Evolutionary conservation across 768 basidiomycete species (phyloP).

Genomic region (Tephrocybe rancida): DNA sequence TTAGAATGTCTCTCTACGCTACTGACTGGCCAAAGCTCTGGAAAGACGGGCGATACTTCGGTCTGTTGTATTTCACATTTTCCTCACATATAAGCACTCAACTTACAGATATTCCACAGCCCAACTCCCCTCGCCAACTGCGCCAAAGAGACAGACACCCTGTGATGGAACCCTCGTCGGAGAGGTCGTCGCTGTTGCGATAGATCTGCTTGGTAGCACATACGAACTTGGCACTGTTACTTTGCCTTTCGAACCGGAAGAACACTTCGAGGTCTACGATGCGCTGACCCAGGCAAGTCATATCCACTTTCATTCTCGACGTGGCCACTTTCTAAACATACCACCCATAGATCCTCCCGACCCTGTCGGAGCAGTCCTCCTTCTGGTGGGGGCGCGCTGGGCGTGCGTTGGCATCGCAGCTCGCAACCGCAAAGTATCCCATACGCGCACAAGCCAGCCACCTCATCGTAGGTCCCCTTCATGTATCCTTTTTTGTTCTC

Average conservation of each 20-base stretch:
- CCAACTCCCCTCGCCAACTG: conserved; percentile 5
- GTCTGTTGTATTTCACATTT: neutral
- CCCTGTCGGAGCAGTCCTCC: conserved; percentile 13
- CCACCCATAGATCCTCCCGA: conserved; percentile 13
- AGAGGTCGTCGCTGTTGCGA: conserved; percentile 10
- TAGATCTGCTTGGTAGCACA: no score
- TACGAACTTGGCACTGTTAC: conserved; percentile 12
- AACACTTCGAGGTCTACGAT: conserved; percentile 13
- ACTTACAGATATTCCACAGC: neutral
- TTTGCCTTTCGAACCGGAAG: neutral
- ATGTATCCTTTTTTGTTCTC: neutral
- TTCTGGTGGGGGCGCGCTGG: conserved; percentile 17
- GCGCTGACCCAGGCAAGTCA: no score
- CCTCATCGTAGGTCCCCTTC: conserved; percentile 3
- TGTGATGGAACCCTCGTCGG: conserved; percentile 10
- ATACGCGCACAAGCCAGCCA: conserved; percentile 17
- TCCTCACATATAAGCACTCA: neutral
- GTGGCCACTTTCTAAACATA: no score
- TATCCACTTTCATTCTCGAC: neutral
- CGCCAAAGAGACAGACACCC: conserved; percentile 4
- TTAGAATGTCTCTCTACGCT: conserved; percentile 6
- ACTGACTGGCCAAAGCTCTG: conserved; percentile 9
- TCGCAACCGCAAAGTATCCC: conserved; percentile 18
- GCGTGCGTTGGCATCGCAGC: conserved; percentile 11
- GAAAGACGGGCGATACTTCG: conserved; percentile 14